Evolutionary conservation across 352 stramenopile genomes (phyloP).

Genomic region (Thraustotheca clavata): DNA sequence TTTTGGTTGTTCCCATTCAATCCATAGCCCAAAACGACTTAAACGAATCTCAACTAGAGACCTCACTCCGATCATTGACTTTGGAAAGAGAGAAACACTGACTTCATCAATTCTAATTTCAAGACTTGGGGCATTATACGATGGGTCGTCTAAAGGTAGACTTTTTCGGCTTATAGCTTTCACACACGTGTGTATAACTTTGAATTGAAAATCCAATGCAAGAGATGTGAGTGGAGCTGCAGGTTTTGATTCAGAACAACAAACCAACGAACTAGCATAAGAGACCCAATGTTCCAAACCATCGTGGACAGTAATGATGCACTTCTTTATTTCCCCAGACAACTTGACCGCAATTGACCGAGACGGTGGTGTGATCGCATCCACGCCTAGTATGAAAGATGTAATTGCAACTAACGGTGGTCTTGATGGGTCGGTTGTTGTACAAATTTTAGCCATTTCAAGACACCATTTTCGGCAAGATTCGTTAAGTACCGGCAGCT

Average conservation of each 20-base stretch:
- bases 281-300: slow-evolving; percentile 23
- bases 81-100: slow-evolving; percentile 42
- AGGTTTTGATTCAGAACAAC: neutral
- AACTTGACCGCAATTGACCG: slow-evolving; percentile 18
- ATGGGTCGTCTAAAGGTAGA: slow-evolving; percentile 32
- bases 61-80: slow-evolving; percentile 47
- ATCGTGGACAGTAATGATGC: slow-evolving; percentile 23
- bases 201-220: slow-evolving; percentile 55
- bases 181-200: slow-evolving; percentile 40
- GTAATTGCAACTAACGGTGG: too few species aligned
- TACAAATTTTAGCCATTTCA: too few species aligned
- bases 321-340: slow-evolving; percentile 24
- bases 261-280: slow-evolving; percentile 3
- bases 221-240: slow-evolving; percentile 15
- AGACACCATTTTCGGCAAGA: too few species aligned
- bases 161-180: slow-evolving; percentile 29
- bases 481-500: too few species aligned
- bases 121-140: slow-evolving; percentile 38
- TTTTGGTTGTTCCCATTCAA: slow-evolving; percentile 23
- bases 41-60: slow-evolving; percentile 57
- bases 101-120: slow-evolving; percentile 45
- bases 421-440: too few species aligned
- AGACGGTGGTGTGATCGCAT: neutral
- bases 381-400: too few species aligned
- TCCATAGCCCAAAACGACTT: slow-evolving; percentile 43